These are phyloP conservation scores for Rhynchospora pubera DNA, from an alignment of 176 grass and related monocot genomes.

Conservation along the genomic window DNA sequence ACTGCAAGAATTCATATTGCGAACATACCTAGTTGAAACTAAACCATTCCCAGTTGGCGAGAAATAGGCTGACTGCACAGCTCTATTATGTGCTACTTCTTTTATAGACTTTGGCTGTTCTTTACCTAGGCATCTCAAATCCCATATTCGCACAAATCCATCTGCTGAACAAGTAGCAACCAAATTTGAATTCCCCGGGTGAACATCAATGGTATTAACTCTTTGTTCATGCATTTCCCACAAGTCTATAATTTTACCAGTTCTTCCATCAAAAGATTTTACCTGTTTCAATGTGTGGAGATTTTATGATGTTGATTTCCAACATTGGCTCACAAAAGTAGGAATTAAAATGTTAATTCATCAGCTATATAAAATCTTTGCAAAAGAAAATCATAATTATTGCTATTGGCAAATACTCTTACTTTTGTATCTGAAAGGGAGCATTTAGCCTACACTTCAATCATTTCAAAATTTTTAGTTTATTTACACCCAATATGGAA, in stretches of 20 bases:
- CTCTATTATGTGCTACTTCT: slow-evolving; percentile 31
- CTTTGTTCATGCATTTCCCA: slow-evolving; percentile 50
- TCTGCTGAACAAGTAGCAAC: slow-evolving; percentile 71
- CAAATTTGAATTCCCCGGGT: slow-evolving; percentile 45
- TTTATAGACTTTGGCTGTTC: slow-evolving; percentile 34
- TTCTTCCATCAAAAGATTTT: slow-evolving; percentile 56
- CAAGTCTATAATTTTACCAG: slow-evolving; percentile 33
- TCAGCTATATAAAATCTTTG: neutral
- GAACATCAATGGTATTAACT: slow-evolving; percentile 74
- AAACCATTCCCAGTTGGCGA: slow-evolving; percentile 60
- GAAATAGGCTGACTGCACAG: slow-evolving; percentile 81
- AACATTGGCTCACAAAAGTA: too few relatives aligned
- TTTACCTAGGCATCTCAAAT: slow-evolving; percentile 52
- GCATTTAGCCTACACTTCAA: neutral
- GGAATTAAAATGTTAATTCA: neutral
- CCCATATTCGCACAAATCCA: slow-evolving; percentile 56
- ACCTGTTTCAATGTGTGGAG: slow-evolving; percentile 24
- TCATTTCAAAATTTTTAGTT: neutral
- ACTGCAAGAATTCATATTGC: neutral
- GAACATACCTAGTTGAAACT: slow-evolving; percentile 70
- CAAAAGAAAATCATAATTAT: neutral
- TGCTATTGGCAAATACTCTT: neutral
- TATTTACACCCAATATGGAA: neutral
- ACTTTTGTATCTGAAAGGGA: neutral
- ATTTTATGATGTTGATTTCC: neutral